These are phyloP conservation scores for Crucihimalaya himalaica DNA, from an alignment of 345 rosid genomes.

Conservation along the genomic window DNA sequence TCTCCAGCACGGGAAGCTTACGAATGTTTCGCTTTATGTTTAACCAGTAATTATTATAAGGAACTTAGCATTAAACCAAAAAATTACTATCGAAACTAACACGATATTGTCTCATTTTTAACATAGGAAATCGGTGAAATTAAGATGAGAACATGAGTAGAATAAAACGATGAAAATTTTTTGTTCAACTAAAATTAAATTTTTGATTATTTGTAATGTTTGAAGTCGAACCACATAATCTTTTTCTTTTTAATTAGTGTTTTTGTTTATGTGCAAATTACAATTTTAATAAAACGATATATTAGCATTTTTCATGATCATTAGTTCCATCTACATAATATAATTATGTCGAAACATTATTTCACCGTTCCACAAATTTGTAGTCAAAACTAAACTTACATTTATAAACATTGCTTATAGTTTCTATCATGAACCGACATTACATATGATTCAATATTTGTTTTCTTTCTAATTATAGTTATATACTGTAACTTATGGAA, in stretches of 20 bases:
- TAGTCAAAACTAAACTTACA: background rate
- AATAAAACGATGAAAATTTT: background rate
- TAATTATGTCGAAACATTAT: conserved; percentile 9
- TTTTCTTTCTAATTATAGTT: no score
- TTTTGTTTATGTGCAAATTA: background rate
- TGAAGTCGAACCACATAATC: background rate
- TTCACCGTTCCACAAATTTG: background rate
- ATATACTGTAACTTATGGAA: no score
- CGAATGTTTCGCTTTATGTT: conserved; percentile 18
- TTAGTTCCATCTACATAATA: background rate
- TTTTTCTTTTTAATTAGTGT: background rate
- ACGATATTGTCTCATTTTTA: background rate
- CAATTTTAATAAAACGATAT: background rate
- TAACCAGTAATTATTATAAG: conserved; percentile 19
- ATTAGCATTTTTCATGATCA: background rate
- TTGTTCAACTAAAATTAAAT: background rate
- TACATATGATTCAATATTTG: no score
- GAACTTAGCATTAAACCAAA: background rate
- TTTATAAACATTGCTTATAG: background rate
- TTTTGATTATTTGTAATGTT: background rate
- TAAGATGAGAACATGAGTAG: no score
- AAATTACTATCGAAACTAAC: background rate
- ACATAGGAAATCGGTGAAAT: background rate
- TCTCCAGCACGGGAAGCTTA: conserved; percentile 21
- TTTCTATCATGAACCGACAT: no score